phyloP scores from a whole-genome alignment of 2,329 filamentous ascomycete genomes.

The Podosphaera xanthii region DNA sequence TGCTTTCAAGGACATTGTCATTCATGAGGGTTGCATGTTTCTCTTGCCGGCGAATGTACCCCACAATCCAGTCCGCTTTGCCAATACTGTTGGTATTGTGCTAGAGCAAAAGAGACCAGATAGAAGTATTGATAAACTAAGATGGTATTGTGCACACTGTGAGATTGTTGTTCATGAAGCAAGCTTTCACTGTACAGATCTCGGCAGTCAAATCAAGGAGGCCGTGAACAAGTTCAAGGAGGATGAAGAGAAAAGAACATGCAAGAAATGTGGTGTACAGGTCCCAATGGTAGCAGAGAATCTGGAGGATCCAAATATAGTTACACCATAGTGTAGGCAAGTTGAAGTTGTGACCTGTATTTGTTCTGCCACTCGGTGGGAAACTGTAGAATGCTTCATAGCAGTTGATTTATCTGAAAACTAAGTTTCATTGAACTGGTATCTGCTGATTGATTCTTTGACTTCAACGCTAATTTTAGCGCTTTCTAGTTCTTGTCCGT shows the following conservation, averaged over 20 bases:
- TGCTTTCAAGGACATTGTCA: conserved; percentile 62
- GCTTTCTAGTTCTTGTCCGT: conserved; percentile 65
- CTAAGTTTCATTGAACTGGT: conserved; percentile 48
- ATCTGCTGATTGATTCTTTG: conserved; percentile 54
- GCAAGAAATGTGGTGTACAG: conserved; percentile 42
- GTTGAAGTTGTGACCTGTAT: too few relatives aligned
- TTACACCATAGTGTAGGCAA: neutral
- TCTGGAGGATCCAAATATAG: conserved; percentile 34
- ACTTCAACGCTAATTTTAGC: conserved; percentile 66
- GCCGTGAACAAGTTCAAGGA: conserved; percentile 65
- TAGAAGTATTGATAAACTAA: conserved; percentile 49
- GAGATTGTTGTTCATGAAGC: conserved; percentile 60
- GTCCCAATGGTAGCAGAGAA: conserved; percentile 41
- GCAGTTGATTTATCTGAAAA: neutral
- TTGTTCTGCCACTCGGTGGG: too few relatives aligned
- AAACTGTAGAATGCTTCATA: too few relatives aligned
- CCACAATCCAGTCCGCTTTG: conserved; percentile 86
- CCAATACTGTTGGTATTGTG: conserved; percentile 80
- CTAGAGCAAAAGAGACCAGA: conserved; percentile 63
- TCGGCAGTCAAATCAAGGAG: conserved; percentile 85
- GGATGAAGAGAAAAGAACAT: conserved; percentile 48
- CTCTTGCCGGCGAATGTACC: conserved; percentile 83
- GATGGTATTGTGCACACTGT: conserved; percentile 72
- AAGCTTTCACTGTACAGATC: conserved; percentile 66
- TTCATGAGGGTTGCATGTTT: conserved; percentile 85